Base-by-base conservation (phyloP, 768 basidiomycete genomes). In the Amyloporia xantha region DNA sequence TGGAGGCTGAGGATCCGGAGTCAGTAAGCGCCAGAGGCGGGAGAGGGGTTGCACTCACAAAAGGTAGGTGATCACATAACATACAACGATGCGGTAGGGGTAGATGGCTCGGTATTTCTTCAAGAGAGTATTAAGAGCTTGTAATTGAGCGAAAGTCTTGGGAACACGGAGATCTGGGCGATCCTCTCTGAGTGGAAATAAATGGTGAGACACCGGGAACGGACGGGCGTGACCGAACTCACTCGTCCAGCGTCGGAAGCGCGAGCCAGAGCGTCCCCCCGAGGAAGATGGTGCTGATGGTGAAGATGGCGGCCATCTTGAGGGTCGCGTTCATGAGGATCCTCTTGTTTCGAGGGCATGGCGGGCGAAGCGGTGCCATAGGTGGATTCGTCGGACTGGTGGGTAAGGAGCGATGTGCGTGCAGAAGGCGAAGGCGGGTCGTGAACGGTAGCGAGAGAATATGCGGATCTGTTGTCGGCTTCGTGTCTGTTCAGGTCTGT, bases 81-180 rank as follows among this genome's bases (percentile, higher is more conserved):
- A 94, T 26, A 93, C 64, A 42, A 96, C 70, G 53, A 94, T 88
- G 41, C 91, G 79, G 65, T 75, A 79, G 3, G 91, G 91, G 64
- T 92, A 90, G 54, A 90, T 85, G 50, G 86, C 81, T 41, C 91
- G 78, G 68, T 97, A 97, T 63, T 95, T 95, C 75, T 91, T 92
- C 33, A 93, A 71, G 5, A 94, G 80, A 19, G 64, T 71, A 62
- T 97, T 96, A 44, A 97, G 76, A 5, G 79, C 82, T 61, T 97
- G 83, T 10, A 98, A 75, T 63, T 97, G 82, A 17, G 73, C 76
- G 56, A 98, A 97, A 2, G 86, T 88, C 63, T 86, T 90, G 11
- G 95, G 95, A 45, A 98, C 78, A 57, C 81, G 84, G 21, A 98
- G 73, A 24, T 76, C 62, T 0, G 79, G 81, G 30, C 83, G 79